Conservation (phyloP, 257 asterid species). For the Salvia hispanica region DNA sequence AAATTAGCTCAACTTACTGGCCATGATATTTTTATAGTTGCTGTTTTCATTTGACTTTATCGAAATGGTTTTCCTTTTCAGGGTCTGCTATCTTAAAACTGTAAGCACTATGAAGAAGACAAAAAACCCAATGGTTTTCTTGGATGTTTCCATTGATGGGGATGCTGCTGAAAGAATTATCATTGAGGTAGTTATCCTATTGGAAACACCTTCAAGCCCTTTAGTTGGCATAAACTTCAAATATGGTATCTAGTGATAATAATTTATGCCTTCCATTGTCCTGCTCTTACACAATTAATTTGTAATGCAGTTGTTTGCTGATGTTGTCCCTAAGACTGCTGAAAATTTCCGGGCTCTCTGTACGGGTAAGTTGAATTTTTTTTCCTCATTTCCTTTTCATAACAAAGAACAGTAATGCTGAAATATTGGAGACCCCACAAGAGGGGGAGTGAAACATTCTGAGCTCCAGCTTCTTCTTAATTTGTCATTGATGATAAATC, state of each 20-base stretch:
- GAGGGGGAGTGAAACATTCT: background rate
- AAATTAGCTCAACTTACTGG: conserved; percentile 7
- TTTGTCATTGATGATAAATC: background rate
- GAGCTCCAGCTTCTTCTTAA: background rate
- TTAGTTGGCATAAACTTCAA: conserved; percentile 2
- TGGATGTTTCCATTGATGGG: conserved; percentile 81
- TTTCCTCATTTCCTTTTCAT: background rate
- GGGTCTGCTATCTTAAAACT: conserved; percentile 17
- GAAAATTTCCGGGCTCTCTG: conserved; percentile 96
- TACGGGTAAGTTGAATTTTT: conserved; percentile 64
- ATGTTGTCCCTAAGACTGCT: conserved; percentile 91
- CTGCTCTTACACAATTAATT: conserved; percentile 18
- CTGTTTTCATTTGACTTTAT: background rate
- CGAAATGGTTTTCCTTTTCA: conserved; percentile 3
- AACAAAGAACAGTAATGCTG: background rate
- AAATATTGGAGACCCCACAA: background rate
- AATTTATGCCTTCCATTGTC: conserved; percentile 21
- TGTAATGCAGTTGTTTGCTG: conserved; percentile 79
- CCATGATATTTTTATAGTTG: conserved; percentile 5
- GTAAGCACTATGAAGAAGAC: conserved; percentile 53
- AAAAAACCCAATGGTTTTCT: conserved; percentile 74
- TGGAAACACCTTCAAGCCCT: conserved; percentile 10
- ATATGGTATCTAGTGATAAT: background rate
- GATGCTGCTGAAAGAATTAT: conserved; percentile 62
- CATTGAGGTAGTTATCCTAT: conserved; percentile 61